phyloP scores from a whole-genome alignment of 208 protist genomes.

The Trypanosoma rangeli region DNA sequence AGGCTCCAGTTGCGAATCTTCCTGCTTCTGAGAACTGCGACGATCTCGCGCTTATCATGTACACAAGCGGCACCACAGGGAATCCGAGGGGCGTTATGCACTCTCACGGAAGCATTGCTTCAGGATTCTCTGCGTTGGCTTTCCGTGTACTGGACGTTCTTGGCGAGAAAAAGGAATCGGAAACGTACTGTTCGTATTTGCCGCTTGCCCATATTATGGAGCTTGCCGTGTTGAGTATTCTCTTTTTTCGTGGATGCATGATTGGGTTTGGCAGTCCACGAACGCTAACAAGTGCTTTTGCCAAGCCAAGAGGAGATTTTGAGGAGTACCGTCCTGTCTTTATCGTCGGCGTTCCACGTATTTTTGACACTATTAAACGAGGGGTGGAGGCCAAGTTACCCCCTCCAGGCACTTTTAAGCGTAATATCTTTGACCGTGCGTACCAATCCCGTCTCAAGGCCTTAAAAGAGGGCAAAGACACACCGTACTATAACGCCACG shows the following conservation, averaged over 20 bases:
- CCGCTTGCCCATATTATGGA: constrained; percentile 93
- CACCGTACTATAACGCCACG: constrained; percentile 78
- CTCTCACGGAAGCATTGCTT: constrained; percentile 73
- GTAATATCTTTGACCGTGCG: constrained; percentile 67
- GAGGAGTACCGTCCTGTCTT: constrained; percentile 69
- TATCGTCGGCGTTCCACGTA: constrained; percentile 79
- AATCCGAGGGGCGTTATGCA: constrained; percentile 90
- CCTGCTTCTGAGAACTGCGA: constrained; percentile 40
- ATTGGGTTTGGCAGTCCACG: constrained; percentile 82
- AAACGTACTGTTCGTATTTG: constrained; percentile 89
- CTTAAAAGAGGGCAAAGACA: constrained; percentile 68
- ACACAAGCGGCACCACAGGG: constrained; percentile 90
- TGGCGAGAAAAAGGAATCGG: constrained; percentile 33
- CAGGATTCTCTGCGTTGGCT: constrained; percentile 45
- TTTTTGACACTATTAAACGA: constrained; percentile 87
- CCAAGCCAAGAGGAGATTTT: constrained; percentile 79
- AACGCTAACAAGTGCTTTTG: constrained; percentile 71
- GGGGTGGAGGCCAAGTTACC: constrained; percentile 70
- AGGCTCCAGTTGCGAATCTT: constrained; percentile 20
- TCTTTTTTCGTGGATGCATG: constrained; percentile 60
- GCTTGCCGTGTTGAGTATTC: constrained; percentile 59
- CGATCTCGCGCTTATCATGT: constrained; percentile 83
- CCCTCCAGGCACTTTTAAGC: constrained; percentile 49
- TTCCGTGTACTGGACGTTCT: constrained; percentile 53
- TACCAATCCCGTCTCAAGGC: constrained; percentile 62